These are phyloP conservation scores for Colletotrichum liaoningense DNA, from an alignment of 2,329 filamentous ascomycete genomes.

Conservation along the genomic window DNA sequence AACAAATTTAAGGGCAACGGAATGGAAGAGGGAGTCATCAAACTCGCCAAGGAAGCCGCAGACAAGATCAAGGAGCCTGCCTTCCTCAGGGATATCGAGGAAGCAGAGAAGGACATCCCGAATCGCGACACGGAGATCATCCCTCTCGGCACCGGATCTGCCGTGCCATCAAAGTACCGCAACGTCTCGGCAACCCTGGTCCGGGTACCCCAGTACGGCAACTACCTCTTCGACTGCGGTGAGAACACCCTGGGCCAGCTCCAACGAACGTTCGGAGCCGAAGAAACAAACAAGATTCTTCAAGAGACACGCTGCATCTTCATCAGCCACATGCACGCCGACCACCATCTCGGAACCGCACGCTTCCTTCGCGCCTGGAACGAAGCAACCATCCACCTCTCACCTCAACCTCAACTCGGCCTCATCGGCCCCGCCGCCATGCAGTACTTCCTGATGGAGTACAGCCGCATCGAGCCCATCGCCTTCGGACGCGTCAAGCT, in stretches of 20 bases:
- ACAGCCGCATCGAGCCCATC: conserved; percentile 80
- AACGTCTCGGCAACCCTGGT: conserved; percentile 93
- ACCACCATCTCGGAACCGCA: conserved; percentile 91
- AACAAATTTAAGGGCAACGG: conserved; percentile 49
- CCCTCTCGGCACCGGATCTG: conserved; percentile 90
- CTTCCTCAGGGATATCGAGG: conserved; percentile 61
- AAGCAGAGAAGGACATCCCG: conserved; percentile 73
- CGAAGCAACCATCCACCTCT: conserved; percentile 55
- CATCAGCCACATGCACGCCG: conserved; percentile 96
- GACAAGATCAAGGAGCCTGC: conserved; percentile 52
- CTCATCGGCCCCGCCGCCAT: conserved; percentile 79
- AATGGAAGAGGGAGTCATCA: conserved; percentile 56
- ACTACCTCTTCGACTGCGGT: conserved; percentile 90
- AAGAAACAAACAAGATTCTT: conserved; percentile 78
- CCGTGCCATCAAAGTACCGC: conserved; percentile 89
- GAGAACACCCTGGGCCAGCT: conserved; percentile 94
- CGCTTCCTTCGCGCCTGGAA: conserved; percentile 88
- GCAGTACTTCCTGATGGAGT: conserved; percentile 82
- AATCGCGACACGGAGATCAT: conserved; percentile 84
- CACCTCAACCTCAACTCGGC: conserved; percentile 59
- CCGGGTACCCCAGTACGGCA: conserved; percentile 85
- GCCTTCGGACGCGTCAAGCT: conserved; percentile 68
- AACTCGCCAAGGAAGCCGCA: conserved; percentile 63
- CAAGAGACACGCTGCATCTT: conserved; percentile 83
- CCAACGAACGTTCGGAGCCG: conserved; percentile 75